Conservation (phyloP, 1,284 basidiomycete species). For the Tremellales sp. region DNA sequence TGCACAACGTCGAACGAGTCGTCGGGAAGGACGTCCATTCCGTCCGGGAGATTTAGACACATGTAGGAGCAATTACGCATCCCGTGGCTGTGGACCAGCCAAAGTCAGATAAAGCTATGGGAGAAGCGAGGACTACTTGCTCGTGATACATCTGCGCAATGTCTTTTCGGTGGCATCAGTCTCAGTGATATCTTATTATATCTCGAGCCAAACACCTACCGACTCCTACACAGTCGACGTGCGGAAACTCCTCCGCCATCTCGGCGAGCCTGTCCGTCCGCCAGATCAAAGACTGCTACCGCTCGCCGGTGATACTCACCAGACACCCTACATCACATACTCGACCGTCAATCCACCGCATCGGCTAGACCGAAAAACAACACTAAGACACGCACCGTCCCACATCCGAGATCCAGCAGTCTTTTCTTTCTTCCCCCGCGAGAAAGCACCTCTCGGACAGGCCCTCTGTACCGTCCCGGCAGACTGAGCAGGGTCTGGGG, state of each 20-base stretch:
- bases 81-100: slow-evolving; percentile 1
- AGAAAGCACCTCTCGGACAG: slow-evolving; percentile 13
- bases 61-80: slow-evolving; percentile 17
- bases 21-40: slow-evolving; percentile 8
- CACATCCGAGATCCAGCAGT: slow-evolving; percentile 21
- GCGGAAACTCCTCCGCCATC: slow-evolving; percentile 22
- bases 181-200: background rate
- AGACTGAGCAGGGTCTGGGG: slow-evolving; percentile 1
- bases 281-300: background rate
- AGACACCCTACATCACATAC: background rate
- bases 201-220: background rate
- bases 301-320: background rate
- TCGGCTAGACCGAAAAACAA: background rate
- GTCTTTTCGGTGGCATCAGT: slow-evolving; percentile 3
- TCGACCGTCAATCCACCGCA: background rate
- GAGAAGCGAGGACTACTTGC: slow-evolving; percentile 11
- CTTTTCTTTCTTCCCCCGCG: slow-evolving; percentile 1
- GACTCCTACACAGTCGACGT: slow-evolving; percentile 23
- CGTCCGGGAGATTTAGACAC: slow-evolving; percentile 10
- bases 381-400: slow-evolving; percentile 13
- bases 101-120: background rate
- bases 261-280: slow-evolving; percentile 13
- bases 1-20: slow-evolving; percentile 20
- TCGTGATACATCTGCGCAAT: slow-evolving; percentile 14
- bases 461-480: slow-evolving; percentile 19